Base-by-base conservation (phyloP, 768 basidiomycete species). In the Lentinula detonsa region DNA sequence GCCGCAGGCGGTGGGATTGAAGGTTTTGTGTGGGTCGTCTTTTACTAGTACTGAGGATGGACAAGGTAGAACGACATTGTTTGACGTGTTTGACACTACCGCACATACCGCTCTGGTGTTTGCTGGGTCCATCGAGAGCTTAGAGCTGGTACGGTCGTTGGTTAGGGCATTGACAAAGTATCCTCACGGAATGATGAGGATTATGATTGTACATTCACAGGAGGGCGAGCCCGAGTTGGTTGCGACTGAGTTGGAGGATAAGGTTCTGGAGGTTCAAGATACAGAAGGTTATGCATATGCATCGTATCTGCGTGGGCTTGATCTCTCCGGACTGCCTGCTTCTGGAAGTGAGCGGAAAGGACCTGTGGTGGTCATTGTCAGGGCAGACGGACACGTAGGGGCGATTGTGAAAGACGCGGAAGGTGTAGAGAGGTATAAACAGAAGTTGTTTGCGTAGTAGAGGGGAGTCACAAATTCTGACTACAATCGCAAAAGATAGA, bases 341-440 rank as follows among this genome's bases (percentile, higher is more conserved):
- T 8, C 9, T 18, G 46, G 9, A n/a, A 31, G 3, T 21, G 40
- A 5, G 10, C 8, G 15, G 28, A 23, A 59, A 16, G 16, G 15
- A 10, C 8, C 48, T 11, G 13, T 39, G 10, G 46, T 59, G 13
- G 21, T 59, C 13, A 21, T 59, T 9, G 34, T 59, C 8, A 33
- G 57, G 8, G 45, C 57, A 10, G 57, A 59, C 37, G 57, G 57
- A 34, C 33, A 59, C 28, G 18, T 59, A 21, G 57, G 57, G 3
- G 57, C 57, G 6, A n/a, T 45, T 4, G 43, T 45, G n/a, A 45
- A 18, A 18, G 43, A 18, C 5, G 43, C 16, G 43, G 15, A 45
- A 45, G n/a, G n/a, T 7, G n/a, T 13, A 45, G 43, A 45, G n/a
- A 45, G n/a, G 5, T 45, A 45, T 45, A 16, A 45, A 18, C 43